Base-by-base conservation (phyloP, 2,329 filamentous ascomycete genomes). In the Pseudogymnoascus sp. region DNA sequence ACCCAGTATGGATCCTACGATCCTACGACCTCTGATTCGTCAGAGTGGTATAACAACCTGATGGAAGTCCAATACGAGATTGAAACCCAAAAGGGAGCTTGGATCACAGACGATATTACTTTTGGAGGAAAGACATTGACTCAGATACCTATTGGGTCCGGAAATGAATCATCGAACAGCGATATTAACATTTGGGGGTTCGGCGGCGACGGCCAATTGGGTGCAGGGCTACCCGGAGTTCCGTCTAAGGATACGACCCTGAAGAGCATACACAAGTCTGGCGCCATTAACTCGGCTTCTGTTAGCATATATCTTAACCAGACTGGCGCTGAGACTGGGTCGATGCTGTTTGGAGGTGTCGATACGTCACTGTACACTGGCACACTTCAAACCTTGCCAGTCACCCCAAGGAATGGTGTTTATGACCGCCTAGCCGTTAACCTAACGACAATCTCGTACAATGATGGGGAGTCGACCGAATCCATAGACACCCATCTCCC, bases 161-260 rank as follows among this genome's bases (percentile, higher is more conserved):
- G 88, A 39, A 90, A 91, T 70, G 70, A 69, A 8, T 81, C 82
- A 6, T 64, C 74, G 61, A 83, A 95, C 71, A 90, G 90, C 37
- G 90, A 97, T 41, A 74, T 97, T 20, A 93, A 93, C 18, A 88
- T 97, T 63, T 92, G 92, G 7, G 96, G 96, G 71, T 72, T 81
- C 0, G 73, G 80, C 65, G 94, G 95, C 71, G 92, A 96, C 74
- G 89, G 88, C 12, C 84, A 87, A 67, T 83, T 89, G 43, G 80
- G 80, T 59, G 78, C 82, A 64, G 80, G 6, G 3, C 20, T 25
- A 8, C 39, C 78, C 6, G 77, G 80, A 5, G 73, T 77, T 61
- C 62, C 74, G 3, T 62, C 82, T 0, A 92, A 92, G 72, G 74
- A 83, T 39, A 92, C 91, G 70, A 76, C 91, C 7, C 88, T 88